Evolutionary conservation across 768 basidiomycete species (phyloP).

Genomic region (Chiua virens): DNA sequence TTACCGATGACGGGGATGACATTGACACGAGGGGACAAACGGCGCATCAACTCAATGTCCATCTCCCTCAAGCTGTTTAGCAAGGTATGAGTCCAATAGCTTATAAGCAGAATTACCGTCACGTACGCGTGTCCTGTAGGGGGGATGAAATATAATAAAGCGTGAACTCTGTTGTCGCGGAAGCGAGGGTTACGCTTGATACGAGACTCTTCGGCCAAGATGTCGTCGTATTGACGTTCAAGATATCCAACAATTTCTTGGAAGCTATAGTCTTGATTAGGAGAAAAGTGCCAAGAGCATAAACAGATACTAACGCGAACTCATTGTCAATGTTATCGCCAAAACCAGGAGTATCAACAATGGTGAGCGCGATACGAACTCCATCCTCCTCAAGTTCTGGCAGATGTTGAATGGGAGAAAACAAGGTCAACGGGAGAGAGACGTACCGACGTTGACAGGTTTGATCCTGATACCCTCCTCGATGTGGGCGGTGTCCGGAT

Average conservation of each 20-base stretch:
- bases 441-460: constrained; percentile 84
- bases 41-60: constrained; percentile 99
- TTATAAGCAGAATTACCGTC: not conserved
- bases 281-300: constrained; percentile 3
- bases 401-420: not conserved
- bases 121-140: constrained; percentile 97
- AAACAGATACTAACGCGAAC: constrained; percentile 70
- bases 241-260: constrained; percentile 96
- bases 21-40: constrained; percentile 95
- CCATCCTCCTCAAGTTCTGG: constrained; percentile 98
- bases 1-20: constrained; percentile 99
- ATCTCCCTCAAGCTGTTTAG: constrained; percentile 83
- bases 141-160: constrained; percentile 96
- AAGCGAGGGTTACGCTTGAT: constrained; percentile 99
- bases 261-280: constrained; percentile 55
- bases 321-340: constrained; percentile 99
- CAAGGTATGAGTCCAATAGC: not conserved
- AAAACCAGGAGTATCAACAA: constrained; percentile 98
- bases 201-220: constrained; percentile 95
- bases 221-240: constrained; percentile 98
- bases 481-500: constrained; percentile 85
- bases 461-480: constrained; percentile 96
- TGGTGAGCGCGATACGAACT: constrained; percentile 94
- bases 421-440: not conserved
- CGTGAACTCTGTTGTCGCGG: constrained; percentile 96